Percentiles rank a stretch among this genome's conserved stretches.
Evolutionary conservation across 441 rosid species (phyloP).

Genomic region (Pelargonium cotyledonis): DNA sequence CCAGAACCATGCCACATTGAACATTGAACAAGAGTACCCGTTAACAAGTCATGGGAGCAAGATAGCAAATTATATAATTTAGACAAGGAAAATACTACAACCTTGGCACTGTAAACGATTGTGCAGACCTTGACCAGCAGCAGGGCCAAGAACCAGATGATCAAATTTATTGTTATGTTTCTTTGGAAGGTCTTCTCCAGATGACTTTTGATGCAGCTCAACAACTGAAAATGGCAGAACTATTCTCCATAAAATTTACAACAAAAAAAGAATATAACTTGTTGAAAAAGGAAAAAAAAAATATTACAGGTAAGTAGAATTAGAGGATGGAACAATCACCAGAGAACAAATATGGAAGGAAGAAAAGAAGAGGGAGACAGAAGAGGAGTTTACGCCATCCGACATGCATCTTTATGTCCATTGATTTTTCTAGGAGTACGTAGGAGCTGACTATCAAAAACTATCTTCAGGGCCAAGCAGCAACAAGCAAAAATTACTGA

Average conservation of each 20-base stretch:
- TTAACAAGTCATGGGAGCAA: neutral
- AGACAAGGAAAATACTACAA: slow-evolving; percentile 18
- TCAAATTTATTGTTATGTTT: slow-evolving; percentile 46
- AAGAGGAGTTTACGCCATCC: slow-evolving; percentile 69
- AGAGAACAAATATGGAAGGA: slow-evolving; percentile 50
- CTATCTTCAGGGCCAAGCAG: neutral
- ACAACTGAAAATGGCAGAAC: slow-evolving; percentile 27
- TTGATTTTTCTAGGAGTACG: slow-evolving; percentile 15
- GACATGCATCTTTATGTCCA: slow-evolving; percentile 40
- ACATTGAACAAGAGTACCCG: neutral
- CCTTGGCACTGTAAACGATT: slow-evolving; percentile 83
- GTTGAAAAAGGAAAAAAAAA: neutral
- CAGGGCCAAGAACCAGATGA: slow-evolving; percentile 64
- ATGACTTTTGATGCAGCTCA: slow-evolving; percentile 38
- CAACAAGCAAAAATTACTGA: neutral
- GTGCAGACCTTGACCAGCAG: slow-evolving; percentile 71
- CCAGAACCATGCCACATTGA: neutral
- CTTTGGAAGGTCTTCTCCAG: slow-evolving; percentile 23
- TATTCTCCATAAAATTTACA: neutral
- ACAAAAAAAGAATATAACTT: neutral
- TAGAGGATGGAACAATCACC: slow-evolving; percentile 23
- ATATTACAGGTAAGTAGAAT: neutral
- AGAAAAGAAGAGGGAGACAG: slow-evolving; percentile 43
- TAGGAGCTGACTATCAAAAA: neutral
- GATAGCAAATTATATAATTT: neutral